These are phyloP conservation scores for Haplographium delicatum DNA, from an alignment of 495 filamentous ascomycete genomes.

Conservation along the genomic window DNA sequence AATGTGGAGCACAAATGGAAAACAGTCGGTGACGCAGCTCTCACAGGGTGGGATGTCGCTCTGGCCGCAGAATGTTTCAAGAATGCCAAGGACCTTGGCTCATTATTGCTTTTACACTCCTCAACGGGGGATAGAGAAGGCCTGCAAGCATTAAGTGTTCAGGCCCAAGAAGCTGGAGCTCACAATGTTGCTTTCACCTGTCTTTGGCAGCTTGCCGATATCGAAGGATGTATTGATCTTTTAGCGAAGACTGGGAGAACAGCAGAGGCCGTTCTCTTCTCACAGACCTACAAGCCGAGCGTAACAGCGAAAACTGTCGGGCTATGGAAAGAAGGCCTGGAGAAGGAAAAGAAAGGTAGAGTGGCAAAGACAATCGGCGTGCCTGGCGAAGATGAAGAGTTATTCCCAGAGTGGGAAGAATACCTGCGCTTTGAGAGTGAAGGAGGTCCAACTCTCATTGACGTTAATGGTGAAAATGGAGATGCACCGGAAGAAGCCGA, in stretches of 20 bases:
- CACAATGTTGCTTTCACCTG: conserved; percentile 91
- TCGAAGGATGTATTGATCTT: conserved; percentile 75
- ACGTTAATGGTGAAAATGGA: conserved; percentile 19
- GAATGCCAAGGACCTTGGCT: conserved; percentile 84
- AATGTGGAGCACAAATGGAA: conserved; percentile 98
- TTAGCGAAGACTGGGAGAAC: conserved; percentile 69
- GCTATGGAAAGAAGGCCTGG: conserved; percentile 75
- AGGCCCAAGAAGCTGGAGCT: conserved; percentile 69
- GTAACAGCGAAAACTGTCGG: conserved; percentile 60
- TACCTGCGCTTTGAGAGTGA: conserved; percentile 77
- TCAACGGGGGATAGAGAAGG: conserved; percentile 72
- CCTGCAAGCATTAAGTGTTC: conserved; percentile 60
- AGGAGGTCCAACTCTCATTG: conserved; percentile 31
- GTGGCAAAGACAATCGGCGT: conserved; percentile 76
- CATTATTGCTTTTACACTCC: conserved; percentile 78
- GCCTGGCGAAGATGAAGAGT: conserved; percentile 80
- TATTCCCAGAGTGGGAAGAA: conserved; percentile 95
- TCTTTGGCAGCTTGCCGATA: conserved; percentile 81
- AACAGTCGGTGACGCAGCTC: conserved; percentile 85
- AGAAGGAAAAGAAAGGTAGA: conserved; percentile 75
- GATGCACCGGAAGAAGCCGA: conserved; percentile 13
- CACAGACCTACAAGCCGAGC: conserved; percentile 90
- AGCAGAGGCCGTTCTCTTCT: conserved; percentile 84
- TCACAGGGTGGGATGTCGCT: conserved; percentile 76
- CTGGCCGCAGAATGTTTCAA: conserved; percentile 91